A percentile compares a stretch with the other conserved stretches of the same genome.
These are phyloP conservation scores for Phytophthora idaei DNA, from an alignment of 352 stramenopile species.

Conservation along the genomic window DNA sequence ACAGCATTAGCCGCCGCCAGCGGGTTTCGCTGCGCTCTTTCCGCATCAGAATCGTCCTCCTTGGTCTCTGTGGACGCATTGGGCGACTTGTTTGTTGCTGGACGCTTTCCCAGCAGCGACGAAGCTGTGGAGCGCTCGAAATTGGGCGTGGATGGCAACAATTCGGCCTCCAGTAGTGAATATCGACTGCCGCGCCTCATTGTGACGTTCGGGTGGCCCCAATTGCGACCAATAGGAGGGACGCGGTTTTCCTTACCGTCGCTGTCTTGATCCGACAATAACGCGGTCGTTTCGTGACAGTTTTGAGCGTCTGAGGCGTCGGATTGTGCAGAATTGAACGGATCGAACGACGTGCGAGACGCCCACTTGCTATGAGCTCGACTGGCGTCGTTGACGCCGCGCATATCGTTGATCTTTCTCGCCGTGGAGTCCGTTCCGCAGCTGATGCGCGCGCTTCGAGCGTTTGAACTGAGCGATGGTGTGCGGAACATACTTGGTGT, in stretches of 20 bases:
- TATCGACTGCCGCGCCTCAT: slow-evolving; percentile 12
- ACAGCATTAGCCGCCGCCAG: slow-evolving; percentile 5
- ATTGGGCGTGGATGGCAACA: background rate
- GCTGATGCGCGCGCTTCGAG: slow-evolving; percentile 17
- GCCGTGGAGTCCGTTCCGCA: background rate
- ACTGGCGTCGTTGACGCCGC: slow-evolving; percentile 14
- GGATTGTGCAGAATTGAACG: slow-evolving; percentile 18
- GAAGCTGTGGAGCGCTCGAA: slow-evolving; percentile 1
- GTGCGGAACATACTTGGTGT: slow-evolving; percentile 3
- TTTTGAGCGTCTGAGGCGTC: slow-evolving; percentile 3
- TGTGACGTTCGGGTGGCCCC: slow-evolving; percentile 26
- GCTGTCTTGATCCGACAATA: slow-evolving; percentile 8
- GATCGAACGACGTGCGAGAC: slow-evolving; percentile 29
- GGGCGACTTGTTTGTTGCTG: slow-evolving; percentile 5
- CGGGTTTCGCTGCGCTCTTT: slow-evolving; percentile 4
- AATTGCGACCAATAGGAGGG: slow-evolving; percentile 9
- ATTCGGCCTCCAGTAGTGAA: background rate
- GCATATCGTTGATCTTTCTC: slow-evolving; percentile 25
- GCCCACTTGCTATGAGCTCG: slow-evolving; percentile 33
- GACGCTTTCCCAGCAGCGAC: slow-evolving; percentile 36
- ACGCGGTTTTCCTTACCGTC: slow-evolving; percentile 41
- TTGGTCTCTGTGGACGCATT: slow-evolving; percentile 3
- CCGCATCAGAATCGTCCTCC: background rate
- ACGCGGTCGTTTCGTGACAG: slow-evolving; percentile 16
- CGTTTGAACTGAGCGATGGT: slow-evolving; percentile 24